These are phyloP conservation scores for Colletotrichum sp. DNA, from an alignment of 2,329 filamentous ascomycete genomes.

Conservation along the genomic window DNA sequence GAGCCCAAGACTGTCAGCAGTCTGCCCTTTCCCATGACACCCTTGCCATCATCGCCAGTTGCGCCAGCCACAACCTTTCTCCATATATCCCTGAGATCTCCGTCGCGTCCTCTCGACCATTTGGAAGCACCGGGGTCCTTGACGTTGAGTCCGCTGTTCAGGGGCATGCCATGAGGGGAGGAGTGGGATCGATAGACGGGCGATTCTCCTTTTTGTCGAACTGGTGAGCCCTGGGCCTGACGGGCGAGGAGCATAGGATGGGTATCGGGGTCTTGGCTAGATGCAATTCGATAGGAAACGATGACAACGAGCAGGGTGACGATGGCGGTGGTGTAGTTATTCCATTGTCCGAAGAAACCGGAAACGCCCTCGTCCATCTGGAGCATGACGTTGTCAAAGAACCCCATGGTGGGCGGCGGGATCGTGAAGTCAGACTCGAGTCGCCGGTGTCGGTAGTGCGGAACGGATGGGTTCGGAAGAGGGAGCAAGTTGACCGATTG, in stretches of 20 bases:
- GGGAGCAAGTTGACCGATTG: neutral
- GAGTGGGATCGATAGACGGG: constrained; percentile 85
- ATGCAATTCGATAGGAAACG: constrained; percentile 73
- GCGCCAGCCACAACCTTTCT: constrained; percentile 71
- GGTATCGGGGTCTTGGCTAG: constrained; percentile 81
- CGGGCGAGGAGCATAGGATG: constrained; percentile 90
- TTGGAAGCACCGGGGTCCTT: constrained; percentile 81
- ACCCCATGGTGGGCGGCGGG: constrained; percentile 38
- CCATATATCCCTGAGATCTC: constrained; percentile 93
- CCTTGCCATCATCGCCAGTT: constrained; percentile 65
- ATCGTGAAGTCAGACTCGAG: neutral
- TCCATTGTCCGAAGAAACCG: constrained; percentile 79
- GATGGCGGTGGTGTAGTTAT: constrained; percentile 77
- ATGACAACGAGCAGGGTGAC: constrained; percentile 69
- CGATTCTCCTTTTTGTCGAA: constrained; percentile 85
- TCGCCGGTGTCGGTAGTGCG: neutral
- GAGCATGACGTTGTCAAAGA: constrained; percentile 62
- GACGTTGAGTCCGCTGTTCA: constrained; percentile 80
- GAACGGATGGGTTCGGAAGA: neutral
- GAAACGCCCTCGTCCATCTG: constrained; percentile 76
- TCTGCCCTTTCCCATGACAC: constrained; percentile 66
- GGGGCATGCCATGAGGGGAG: constrained; percentile 82
- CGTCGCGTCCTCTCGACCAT: constrained; percentile 83
- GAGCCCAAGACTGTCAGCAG: constrained; percentile 82
- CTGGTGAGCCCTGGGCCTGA: constrained; percentile 78